Base-by-base conservation (phyloP, 2,329 filamentous ascomycete species). In the Monosporascus sp. region DNA sequence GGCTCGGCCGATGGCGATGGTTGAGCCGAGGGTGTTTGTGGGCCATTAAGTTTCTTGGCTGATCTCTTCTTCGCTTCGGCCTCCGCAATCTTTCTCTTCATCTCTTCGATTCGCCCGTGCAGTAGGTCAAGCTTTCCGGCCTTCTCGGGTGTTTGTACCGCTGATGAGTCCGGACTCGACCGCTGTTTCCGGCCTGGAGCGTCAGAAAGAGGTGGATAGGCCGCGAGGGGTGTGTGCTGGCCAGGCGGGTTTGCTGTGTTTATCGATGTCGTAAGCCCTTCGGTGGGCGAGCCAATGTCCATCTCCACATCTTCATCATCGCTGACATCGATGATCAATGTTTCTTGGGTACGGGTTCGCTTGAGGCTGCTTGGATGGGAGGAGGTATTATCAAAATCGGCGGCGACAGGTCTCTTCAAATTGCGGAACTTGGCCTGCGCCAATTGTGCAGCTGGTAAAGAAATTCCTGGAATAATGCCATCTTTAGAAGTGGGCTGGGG, bases 261-360 rank as follows among this genome's bases (percentile, higher is more conserved):
- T 5, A 67, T 61, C 3, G 70, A 63, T 17, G 69, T 65, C 24
- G 41, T 51, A 17, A 70, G 61, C 3, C 73, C 73, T 22, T 79
- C 76, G 27, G 70, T 73, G 9, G 76, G 77, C 47, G 79, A 83
- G 26, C 83, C 83, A 24, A 87, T 76, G 36, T 88, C 86, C 83
- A 87, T 88, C 53, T 85, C 84, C 47, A 85, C 78, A 58, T 85
- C 82, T 52, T 84, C 82, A 49, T 77, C 82, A 27, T 96, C 92
- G 65, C 90, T 96, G 40, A 95, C 86, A 59, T 95, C 84, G 60
- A 96, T 96, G 40, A 96, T 82, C 50, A 96, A 81, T 3, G 80
- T 67, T 31, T 69, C 65, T 24, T 69, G 61, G 5, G 64, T 69
- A 80, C 49, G 84, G 78, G 24, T 86, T 48, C 86, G 83, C 61